Evolutionary conservation across 129 eudicot species (phyloP).

Genomic region (Arctium minus): DNA sequence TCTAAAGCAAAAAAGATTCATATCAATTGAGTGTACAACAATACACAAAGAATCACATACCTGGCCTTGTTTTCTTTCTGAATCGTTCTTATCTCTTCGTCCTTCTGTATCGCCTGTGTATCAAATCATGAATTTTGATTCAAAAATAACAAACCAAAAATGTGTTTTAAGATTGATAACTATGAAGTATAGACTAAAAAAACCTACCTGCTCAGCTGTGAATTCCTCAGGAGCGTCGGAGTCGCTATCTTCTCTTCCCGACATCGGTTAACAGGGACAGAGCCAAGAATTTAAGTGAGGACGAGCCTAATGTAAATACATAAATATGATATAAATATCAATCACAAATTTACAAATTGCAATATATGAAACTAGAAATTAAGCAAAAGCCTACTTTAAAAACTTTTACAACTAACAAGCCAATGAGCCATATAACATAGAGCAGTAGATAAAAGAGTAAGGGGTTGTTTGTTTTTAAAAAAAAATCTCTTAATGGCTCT

Average conservation of each 20-base stretch:
- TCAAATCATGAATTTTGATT: neutral
- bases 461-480: too few species aligned
- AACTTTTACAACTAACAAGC: too few species aligned
- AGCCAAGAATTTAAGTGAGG: neutral
- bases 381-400: too few species aligned
- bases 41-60: constrained; percentile 11
- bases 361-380: too few species aligned
- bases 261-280: constrained; percentile 12
- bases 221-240: constrained; percentile 78
- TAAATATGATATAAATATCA: neutral
- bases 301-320: neutral
- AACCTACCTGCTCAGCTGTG: constrained; percentile 45
- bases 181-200: neutral
- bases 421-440: too few species aligned
- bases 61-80: constrained; percentile 50
- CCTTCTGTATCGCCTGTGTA: constrained; percentile 44
- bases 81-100: constrained; percentile 41
- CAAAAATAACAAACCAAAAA: neutral
- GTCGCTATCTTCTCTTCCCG: constrained; percentile 39
- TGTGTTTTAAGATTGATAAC: neutral
- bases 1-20: neutral
- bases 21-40: neutral
- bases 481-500: too few species aligned
- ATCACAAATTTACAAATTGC: neutral
- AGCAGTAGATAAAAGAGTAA: too few species aligned